Evolutionary conservation across 192 early-diverging fungal genomes (phyloP), one percentile per base, ranked within the genome.

Genomic region (Martensiomyces pterosporus): DNA sequence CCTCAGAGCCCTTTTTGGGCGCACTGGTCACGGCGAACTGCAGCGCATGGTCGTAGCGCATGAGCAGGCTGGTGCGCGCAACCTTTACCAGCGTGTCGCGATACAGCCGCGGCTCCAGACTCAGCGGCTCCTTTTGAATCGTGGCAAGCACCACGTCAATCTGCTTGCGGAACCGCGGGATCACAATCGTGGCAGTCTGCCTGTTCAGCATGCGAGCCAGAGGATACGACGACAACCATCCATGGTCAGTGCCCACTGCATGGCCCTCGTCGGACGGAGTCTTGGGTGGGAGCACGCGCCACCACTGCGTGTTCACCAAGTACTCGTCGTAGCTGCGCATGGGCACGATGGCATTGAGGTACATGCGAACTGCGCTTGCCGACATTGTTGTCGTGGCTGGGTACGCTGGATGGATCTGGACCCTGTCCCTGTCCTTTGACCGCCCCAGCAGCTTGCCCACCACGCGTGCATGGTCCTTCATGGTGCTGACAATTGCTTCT

Each of bases 251-350:
- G n/a, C 67, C 63, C 0, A 70, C 45, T 2, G 52, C 53, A 14
- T 42, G 57, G 13, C 53, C 40, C n/a, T 14, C 46, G 16, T 48
- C 55, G 7, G 46, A 41, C 0, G 41, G 13, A 5, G 33, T 35
- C 2, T 29, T 23, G 13, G 46, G 7, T 1, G 55, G 16, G 4
- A 48, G 17, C 9, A 43, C 53, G 0, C 71, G 55, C 71, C 71
- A 75, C 71, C 71, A 75, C 52, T 75, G 71, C 36, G 71, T 53
- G 41, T 78, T 72, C 25, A 65, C 56, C 43, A 78, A 33, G 43
- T 78, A 61, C 45, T 72, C 69, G 44, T 78, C 76, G 40, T 69
- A 73, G 2, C 39, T 52, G 9, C 76, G 69, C 60, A 57, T 69
- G 3, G 68, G 70, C 19, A 78, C 55, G 17, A 78, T 49, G 24